Evolutionary conservation across 2,329 filamentous ascomycete genomes (phyloP).

Genomic region (Phialocephala sp.): DNA sequence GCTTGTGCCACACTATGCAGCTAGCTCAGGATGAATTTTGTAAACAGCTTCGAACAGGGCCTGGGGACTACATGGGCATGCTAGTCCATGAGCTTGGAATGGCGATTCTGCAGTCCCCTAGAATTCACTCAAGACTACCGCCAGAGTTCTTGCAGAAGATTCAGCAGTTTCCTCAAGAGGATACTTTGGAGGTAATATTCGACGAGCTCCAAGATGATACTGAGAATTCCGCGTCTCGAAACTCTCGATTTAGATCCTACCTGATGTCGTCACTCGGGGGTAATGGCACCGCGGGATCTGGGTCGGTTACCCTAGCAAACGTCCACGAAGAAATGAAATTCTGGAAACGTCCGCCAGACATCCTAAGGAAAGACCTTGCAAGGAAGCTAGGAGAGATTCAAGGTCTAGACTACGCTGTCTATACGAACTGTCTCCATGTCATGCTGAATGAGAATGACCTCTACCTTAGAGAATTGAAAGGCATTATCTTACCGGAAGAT

Average conservation of each 20-base stretch:
- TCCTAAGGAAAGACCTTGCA: constrained; percentile 3
- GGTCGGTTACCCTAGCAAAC: background rate
- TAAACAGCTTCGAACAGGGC: constrained; percentile 2
- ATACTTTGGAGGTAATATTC: constrained; percentile 8
- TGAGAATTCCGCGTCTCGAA: background rate
- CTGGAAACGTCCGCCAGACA: constrained; percentile 8
- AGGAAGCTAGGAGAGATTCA: constrained; percentile 5
- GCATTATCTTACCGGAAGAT: constrained; percentile 1
- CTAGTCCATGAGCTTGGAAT: constrained; percentile 7
- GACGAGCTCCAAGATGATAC: background rate
- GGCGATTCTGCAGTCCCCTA: background rate
- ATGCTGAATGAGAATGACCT: constrained; percentile 13
- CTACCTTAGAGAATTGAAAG: constrained; percentile 5
- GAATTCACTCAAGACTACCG: background rate
- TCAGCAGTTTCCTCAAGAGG: constrained; percentile 4
- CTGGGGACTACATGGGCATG: constrained; percentile 15
- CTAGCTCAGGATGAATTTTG: constrained; percentile 5
- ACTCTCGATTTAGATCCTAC: constrained; percentile 10
- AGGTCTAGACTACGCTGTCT: constrained; percentile 9
- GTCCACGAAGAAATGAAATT: constrained; percentile 17
- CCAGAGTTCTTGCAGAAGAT: background rate
- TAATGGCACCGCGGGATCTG: background rate
- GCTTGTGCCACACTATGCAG: constrained; percentile 1
- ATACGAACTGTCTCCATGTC: background rate
- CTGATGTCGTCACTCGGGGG: constrained; percentile 10